Evolutionary conservation across 2,329 filamentous ascomycete species (phyloP).

Genomic region (Chaetomium olivaceum): DNA sequence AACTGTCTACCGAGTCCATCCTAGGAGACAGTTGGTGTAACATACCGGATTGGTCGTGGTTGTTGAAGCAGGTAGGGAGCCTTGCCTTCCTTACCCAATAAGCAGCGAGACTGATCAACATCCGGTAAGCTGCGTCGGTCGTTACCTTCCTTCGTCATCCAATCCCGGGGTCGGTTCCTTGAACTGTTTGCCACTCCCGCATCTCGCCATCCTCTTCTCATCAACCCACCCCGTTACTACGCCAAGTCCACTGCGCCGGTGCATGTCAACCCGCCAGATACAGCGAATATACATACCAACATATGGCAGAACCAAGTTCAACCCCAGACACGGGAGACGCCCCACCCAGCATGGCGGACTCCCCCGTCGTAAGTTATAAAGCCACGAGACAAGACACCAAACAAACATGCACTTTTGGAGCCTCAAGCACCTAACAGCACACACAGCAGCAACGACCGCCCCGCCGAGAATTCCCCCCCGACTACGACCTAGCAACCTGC

Average conservation of each 20-base stretch:
- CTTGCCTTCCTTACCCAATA: not conserved
- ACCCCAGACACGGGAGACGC: not conserved
- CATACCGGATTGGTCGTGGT: not conserved
- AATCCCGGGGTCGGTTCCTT: not conserved
- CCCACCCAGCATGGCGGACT: not conserved
- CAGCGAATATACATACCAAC: not conserved
- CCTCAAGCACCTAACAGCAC: not conserved
- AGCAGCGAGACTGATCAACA: not conserved
- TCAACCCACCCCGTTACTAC: not conserved
- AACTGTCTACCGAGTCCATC: too few relatives aligned
- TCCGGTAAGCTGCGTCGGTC: not conserved
- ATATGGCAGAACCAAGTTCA: not conserved
- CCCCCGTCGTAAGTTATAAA: not conserved
- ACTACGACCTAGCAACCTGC: not conserved
- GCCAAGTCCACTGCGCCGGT: not conserved
- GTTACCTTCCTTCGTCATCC: not conserved
- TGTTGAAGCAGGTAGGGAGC: not conserved
- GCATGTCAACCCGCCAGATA: not conserved
- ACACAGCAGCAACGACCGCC: not conserved
- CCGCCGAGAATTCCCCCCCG: not conserved
- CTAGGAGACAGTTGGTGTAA: not conserved
- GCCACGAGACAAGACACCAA: not conserved
- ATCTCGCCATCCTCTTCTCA: not conserved
- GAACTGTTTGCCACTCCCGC: not conserved
- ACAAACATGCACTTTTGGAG: not conserved